Conservation (phyloP, 495 filamentous ascomycete species). For the Neurospora sp. region DNA sequence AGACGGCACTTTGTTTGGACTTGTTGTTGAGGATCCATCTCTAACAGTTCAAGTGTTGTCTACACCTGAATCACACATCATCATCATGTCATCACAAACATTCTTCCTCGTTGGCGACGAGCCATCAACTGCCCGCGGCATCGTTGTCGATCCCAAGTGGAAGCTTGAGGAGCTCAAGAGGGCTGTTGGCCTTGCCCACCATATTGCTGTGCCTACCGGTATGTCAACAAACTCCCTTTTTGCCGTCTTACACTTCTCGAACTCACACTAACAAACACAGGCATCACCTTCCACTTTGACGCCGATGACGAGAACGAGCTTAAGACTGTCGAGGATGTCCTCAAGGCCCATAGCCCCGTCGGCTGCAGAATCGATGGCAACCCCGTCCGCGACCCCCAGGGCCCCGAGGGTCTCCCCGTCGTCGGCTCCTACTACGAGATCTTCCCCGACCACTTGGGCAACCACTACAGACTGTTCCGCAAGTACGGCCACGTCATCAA, state of each 20-base stretch:
- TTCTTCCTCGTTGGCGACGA: constrained; percentile 39
- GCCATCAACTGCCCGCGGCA: constrained; percentile 23
- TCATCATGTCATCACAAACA: constrained; percentile 25
- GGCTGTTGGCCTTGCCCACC: constrained; percentile 23
- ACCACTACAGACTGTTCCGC: constrained; percentile 46
- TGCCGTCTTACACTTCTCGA: background rate
- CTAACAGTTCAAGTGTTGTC: background rate
- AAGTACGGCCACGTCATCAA: constrained; percentile 45
- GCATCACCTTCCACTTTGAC: constrained; percentile 29
- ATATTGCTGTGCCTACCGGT: constrained; percentile 28
- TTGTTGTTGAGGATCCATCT: background rate
- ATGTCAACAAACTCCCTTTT: background rate
- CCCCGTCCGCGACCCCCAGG: constrained; percentile 30
- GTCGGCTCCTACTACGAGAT: constrained; percentile 46
- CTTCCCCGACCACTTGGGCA: constrained; percentile 49
- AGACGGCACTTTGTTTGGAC: background rate
- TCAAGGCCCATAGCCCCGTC: constrained; percentile 21
- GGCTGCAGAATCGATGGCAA: constrained; percentile 37
- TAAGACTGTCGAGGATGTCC: constrained; percentile 19
- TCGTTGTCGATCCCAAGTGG: constrained; percentile 22
- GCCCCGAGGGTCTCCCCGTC: constrained; percentile 37
- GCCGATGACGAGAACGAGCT: constrained; percentile 15
- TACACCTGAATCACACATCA: background rate
- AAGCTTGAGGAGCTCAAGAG: constrained; percentile 24
- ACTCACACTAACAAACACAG: constrained; percentile 10